Evolutionary conservation across 2,329 filamentous ascomycete genomes (phyloP), one percentile per base, ranked within the genome.

Genomic region (Calonectria honghensis): DNA sequence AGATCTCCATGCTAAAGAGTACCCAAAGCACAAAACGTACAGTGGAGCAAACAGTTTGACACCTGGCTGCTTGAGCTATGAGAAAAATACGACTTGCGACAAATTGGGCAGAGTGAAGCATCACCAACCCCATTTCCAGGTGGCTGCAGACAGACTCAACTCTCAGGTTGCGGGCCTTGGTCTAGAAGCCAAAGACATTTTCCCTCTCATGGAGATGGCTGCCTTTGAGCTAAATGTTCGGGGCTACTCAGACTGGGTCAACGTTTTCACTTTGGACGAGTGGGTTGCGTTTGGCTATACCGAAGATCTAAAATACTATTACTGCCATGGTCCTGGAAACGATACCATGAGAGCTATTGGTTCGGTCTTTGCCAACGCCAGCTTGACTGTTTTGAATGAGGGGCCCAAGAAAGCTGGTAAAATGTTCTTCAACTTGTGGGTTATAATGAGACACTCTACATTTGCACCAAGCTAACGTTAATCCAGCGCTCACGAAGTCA

Each of bases 371-470:
- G 57, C 24, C 2, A 61, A 61, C 11, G 57, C 57, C 4, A 61
- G 57, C n/a, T 41, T 61, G 57, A 27, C 57, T 2, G n/a, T 61
- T 7, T 24, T 61, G 57, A 61, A 61, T n/a, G n/a, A 61, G 35
- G 57, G 57, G 4, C 57, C 57, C 16, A 6, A 61, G 35, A 61
- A 61, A 18, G 57, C 57, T 27, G 57, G 57, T 9, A 61, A 61
- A 41, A 61, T 61, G 57, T 61, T 61, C 57, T 61, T n/a, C 11
- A 61, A 61, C 35, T 61, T 61, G 57, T 61, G n/a, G 37, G 57
- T 61, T 9, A 61, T 13, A 16, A 14, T 2, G 14, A n/a, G 14
- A 27, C 10, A 2, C 11, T 35, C 32, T 16, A 13, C 32, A 35
- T 9, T 9, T 5, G n/a, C 20, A 24, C 10, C 14, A 59, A 14